phyloP scores from a whole-genome alignment of 306 rosid species.

The Rosa lucieae region DNA sequence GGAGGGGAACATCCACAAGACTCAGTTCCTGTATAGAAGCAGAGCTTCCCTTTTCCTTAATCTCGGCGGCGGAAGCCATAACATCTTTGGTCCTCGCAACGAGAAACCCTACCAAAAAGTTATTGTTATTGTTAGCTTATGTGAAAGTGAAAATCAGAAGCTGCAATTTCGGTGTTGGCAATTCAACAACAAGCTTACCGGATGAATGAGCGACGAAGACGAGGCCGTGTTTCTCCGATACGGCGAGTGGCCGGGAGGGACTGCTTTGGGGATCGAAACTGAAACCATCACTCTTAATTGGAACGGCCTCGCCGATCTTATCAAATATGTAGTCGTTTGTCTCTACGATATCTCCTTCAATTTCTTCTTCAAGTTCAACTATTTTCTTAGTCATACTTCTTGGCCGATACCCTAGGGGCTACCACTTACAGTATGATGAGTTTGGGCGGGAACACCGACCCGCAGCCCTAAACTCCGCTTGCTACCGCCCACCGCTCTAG shows the following conservation, averaged over 20 bases:
- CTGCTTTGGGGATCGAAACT: constrained; percentile 41
- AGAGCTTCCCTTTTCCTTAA: constrained; percentile 51
- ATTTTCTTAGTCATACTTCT: not conserved
- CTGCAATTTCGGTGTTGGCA: not conserved
- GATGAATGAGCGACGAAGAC: constrained; percentile 63
- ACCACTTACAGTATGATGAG: not conserved
- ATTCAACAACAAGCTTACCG: constrained; percentile 27
- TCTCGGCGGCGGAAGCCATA: constrained; percentile 55
- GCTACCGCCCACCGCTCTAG: not conserved
- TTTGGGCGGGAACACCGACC: constrained; percentile 13
- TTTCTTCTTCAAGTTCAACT: constrained; percentile 39
- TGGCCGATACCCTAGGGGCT: constrained; percentile 5
- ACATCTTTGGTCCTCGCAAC: constrained; percentile 68
- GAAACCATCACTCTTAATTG: constrained; percentile 42
- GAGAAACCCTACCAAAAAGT: constrained; percentile 53
- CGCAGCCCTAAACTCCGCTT: constrained; percentile 3
- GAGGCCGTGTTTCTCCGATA: constrained; percentile 67
- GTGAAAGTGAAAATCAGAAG: not conserved
- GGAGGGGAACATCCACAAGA: constrained; percentile 57
- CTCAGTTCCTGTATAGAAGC: constrained; percentile 57
- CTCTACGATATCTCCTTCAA: constrained; percentile 46
- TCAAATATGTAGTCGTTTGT: constrained; percentile 58
- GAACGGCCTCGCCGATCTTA: constrained; percentile 66
- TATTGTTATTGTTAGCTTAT: not conserved
- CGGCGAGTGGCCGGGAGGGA: constrained; percentile 72